Conservation (phyloP, 2,329 filamentous ascomycete genomes). For the Zarea fungicola region DNA sequence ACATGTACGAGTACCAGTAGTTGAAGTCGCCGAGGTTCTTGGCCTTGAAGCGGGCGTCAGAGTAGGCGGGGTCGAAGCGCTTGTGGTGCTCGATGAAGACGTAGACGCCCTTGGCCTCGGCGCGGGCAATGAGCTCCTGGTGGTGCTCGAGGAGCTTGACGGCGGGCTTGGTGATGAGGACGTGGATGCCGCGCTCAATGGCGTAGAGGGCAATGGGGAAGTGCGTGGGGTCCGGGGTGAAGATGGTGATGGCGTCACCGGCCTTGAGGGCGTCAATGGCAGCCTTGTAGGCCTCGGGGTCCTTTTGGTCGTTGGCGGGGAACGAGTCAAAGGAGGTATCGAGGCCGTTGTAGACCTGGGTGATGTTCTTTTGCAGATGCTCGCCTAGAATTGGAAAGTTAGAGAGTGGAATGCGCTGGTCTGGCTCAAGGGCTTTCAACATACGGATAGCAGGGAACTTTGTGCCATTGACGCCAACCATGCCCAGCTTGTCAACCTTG, state of each 20-base stretch:
- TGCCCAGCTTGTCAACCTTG: constrained; percentile 79
- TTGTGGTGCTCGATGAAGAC: constrained; percentile 97
- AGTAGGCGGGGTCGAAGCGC: constrained; percentile 88
- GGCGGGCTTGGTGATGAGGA: constrained; percentile 90
- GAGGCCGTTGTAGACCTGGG: constrained; percentile 78
- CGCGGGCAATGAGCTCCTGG: constrained; percentile 66
- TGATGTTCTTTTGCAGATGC: constrained; percentile 84
- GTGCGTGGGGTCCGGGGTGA: constrained; percentile 90
- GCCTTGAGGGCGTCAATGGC: constrained; percentile 79
- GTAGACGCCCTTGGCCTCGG: constrained; percentile 71
- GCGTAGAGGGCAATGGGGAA: constrained; percentile 90
- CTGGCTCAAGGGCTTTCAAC: no score
- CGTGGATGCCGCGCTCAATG: constrained; percentile 81
- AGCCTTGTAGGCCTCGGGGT: constrained; percentile 79
- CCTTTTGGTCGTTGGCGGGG: constrained; percentile 65
- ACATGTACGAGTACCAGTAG: constrained; percentile 98
- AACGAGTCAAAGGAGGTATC: constrained; percentile 83
- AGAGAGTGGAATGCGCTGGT: neutral
- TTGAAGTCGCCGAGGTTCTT: constrained; percentile 85
- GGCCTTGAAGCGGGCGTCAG: constrained; percentile 76
- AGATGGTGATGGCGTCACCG: constrained; percentile 90
- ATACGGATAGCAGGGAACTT: constrained; percentile 89
- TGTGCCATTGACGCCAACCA: constrained; percentile 83
- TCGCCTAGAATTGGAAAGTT: constrained; percentile 53
- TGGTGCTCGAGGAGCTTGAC: constrained; percentile 81